Percentiles rank a stretch among this genome's conserved stretches.
Evolutionary conservation across 2,329 filamentous ascomycete species (phyloP).

Genomic region (Phoma herbarum): DNA sequence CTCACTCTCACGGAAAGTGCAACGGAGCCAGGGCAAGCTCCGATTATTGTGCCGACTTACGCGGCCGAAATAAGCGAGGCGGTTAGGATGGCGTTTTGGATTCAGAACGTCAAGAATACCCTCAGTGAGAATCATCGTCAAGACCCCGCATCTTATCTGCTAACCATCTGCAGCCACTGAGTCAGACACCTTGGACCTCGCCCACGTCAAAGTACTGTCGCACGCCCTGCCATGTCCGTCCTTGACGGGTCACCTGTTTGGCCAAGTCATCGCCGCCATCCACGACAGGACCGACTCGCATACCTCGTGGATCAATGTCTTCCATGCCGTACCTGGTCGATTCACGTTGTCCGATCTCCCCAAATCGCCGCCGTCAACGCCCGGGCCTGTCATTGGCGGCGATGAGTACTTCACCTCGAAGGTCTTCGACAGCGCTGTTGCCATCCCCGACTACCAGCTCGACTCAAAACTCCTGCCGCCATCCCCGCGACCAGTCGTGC

Average conservation of each 20-base stretch:
- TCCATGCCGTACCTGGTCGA: conserved; percentile 68
- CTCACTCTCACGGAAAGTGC: conserved; percentile 33
- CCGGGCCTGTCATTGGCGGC: conserved; percentile 59
- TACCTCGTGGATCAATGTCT: conserved; percentile 70
- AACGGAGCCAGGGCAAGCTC: conserved; percentile 33
- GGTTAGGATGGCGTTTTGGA: conserved; percentile 43
- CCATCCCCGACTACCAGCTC: conserved; percentile 66
- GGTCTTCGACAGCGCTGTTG: conserved; percentile 69
- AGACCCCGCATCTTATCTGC: neutral
- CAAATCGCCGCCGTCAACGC: conserved; percentile 69
- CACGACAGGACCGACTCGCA: conserved; percentile 62
- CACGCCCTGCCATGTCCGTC: conserved; percentile 68
- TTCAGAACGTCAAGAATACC: conserved; percentile 40
- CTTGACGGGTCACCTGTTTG: conserved; percentile 60
- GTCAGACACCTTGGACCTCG: conserved; percentile 42
- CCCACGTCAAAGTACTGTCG: conserved; percentile 65
- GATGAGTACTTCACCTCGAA: conserved; percentile 70
- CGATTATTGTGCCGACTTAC: conserved; percentile 39
- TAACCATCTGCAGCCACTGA: conserved; percentile 41
- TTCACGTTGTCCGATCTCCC: conserved; percentile 70
- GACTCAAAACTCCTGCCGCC: conserved; percentile 60
- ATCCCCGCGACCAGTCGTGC: conserved; percentile 66
- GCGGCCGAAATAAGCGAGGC: conserved; percentile 33
- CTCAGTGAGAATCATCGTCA: conserved; percentile 42
- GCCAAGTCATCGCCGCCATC: conserved; percentile 63